Conservation (phyloP, 257 asterid genomes). For the Solanum pennellii region DNA sequence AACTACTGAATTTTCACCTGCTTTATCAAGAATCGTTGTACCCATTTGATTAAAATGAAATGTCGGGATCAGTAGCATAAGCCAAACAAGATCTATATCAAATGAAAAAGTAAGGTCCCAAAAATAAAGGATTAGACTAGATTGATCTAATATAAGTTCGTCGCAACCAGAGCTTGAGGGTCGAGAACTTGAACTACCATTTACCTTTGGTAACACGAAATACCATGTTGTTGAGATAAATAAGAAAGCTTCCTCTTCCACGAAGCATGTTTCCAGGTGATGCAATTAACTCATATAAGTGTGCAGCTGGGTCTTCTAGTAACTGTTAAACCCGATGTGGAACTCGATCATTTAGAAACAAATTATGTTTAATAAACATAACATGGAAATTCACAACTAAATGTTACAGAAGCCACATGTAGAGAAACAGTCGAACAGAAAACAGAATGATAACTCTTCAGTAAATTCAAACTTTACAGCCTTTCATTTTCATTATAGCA, state of each 20-base stretch:
- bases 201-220: conserved; percentile 26
- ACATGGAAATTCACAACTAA: background rate
- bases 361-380: background rate
- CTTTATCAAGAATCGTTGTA: conserved; percentile 13
- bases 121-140: background rate
- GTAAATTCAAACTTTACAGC: background rate
- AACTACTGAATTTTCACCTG: conserved; percentile 57
- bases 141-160: background rate
- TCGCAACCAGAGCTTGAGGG: background rate
- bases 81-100: background rate
- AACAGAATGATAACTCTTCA: background rate
- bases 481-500: background rate
- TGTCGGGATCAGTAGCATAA: background rate
- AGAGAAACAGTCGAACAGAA: background rate
- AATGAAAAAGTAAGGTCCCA: background rate
- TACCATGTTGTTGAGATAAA: conserved; percentile 31
- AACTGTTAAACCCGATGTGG: conserved; percentile 41
- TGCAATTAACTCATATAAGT: conserved; percentile 35
- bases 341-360: background rate
- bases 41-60: background rate
- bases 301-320: conserved; percentile 51
- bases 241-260: conserved; percentile 25
- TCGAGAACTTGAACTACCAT: background rate
- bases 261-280: conserved; percentile 33
- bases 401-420: background rate